Percentiles rank a stretch among this genome's conserved stretches.
Conservation (phyloP, 176 grass and related monocot species). For the Carex scoparia region DNA sequence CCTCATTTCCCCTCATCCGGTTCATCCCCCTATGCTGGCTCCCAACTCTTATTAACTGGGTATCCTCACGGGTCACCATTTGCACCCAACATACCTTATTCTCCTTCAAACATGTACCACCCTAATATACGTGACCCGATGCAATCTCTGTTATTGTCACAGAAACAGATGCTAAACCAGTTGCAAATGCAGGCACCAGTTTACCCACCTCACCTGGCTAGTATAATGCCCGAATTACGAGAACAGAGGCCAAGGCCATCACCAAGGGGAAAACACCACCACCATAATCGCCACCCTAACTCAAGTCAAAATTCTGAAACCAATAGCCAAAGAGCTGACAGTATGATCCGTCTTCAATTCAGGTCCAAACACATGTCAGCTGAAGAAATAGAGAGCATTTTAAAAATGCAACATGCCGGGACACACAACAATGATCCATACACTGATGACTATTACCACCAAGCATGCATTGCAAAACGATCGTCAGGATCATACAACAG, state of each 20-base stretch:
- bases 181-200: constrained; percentile 44
- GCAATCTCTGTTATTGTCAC: constrained; percentile 51
- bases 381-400: constrained; percentile 94
- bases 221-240: constrained; percentile 42
- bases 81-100: constrained; percentile 51
- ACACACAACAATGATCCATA: constrained; percentile 95
- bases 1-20: constrained; percentile 52
- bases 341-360: constrained; percentile 45
- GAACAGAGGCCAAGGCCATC: constrained; percentile 62
- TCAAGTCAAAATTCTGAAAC: constrained; percentile 38
- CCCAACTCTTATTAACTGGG: constrained; percentile 60
- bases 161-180: constrained; percentile 72
- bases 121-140: constrained; percentile 54
- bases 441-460: constrained; percentile 92
- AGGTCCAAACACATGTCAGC: constrained; percentile 95
- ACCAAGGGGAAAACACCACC: constrained; percentile 66
- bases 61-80: constrained; percentile 64
- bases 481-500: constrained; percentile 45
- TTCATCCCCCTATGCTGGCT: constrained; percentile 43
- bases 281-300: constrained; percentile 48
- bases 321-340: constrained; percentile 57
- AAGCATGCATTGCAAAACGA: constrained; percentile 91
- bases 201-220: constrained; percentile 42
- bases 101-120: constrained; percentile 43
- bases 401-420: constrained; percentile 90